Conservation (phyloP, 805 yeast genomes). For the Kazachstania kunashirensis region DNA sequence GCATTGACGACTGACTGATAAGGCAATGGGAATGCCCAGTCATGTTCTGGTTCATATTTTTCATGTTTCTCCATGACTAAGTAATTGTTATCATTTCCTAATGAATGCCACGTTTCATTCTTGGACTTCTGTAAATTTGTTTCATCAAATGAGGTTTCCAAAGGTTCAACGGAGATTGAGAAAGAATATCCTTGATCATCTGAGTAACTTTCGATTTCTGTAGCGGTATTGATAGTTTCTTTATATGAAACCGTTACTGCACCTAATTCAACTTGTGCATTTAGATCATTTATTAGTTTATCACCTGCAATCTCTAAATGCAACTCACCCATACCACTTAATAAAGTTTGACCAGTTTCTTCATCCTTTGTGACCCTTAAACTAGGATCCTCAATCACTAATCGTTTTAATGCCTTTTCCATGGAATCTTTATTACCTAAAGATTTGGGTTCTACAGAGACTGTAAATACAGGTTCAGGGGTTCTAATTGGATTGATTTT, state of each 20-base stretch:
- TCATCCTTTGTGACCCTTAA: constrained; percentile 55
- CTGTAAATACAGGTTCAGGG: constrained; percentile 90
- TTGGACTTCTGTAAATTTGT: constrained; percentile 14
- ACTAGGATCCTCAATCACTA: constrained; percentile 88
- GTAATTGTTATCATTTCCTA: constrained; percentile 29
- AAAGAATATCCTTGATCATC: constrained; percentile 16
- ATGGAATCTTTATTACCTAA: constrained; percentile 70
- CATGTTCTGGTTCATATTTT: constrained; percentile 20
- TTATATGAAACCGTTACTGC: constrained; percentile 84
- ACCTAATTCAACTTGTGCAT: constrained; percentile 72
- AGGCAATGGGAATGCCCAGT: constrained; percentile 43
- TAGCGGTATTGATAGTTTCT: constrained; percentile 41
- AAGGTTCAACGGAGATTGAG: constrained; percentile 14
- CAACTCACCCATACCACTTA: constrained; percentile 96
- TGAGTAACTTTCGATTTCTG: constrained; percentile 8
- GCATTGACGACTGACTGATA: constrained; percentile 45
- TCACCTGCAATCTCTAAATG: constrained; percentile 85
- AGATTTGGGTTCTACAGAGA: constrained; percentile 72
- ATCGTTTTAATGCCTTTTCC: constrained; percentile 54
- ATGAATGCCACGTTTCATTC: constrained; percentile 23
- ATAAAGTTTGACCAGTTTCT: constrained; percentile 88
- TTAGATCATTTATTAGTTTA: constrained; percentile 68
- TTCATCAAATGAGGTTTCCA: constrained; percentile 5
- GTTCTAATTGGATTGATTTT: constrained; percentile 64
- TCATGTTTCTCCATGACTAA: constrained; percentile 24